Conservation (phyloP, 768 basidiomycete genomes). For the Serendipita indica region DNA sequence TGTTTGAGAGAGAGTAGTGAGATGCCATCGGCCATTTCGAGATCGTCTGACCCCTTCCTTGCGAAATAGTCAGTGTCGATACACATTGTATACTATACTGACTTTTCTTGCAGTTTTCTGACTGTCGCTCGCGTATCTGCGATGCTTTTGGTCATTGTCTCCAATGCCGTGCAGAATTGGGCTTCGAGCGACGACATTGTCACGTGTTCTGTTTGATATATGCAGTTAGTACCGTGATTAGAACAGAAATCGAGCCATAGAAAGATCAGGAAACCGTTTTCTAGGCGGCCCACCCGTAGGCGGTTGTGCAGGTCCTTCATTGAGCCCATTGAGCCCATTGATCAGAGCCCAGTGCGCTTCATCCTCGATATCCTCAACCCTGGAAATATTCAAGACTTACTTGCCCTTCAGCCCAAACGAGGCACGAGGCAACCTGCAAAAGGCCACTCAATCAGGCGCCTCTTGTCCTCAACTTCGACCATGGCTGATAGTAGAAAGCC, state of each 20-base stretch:
- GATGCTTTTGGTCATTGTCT: conserved; percentile 51
- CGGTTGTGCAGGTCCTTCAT: conserved; percentile 38
- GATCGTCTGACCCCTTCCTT: conserved; percentile 24
- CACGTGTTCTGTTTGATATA: not conserved
- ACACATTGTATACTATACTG: conserved; percentile 18
- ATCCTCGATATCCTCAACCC: conserved; percentile 21
- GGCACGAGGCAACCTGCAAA: not conserved
- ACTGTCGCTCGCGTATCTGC: conserved; percentile 43
- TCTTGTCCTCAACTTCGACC: not conserved
- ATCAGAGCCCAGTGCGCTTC: conserved; percentile 56
- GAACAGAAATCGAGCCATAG: conserved; percentile 2
- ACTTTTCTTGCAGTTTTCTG: conserved; percentile 42
- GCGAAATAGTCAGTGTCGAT: not conserved
- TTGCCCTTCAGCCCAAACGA: too few species aligned
- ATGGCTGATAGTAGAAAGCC: not conserved
- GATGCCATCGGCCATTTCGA: conserved; percentile 62
- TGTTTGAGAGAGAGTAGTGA: conserved; percentile 84
- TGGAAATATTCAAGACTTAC: conserved; percentile 1
- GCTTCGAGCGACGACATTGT: conserved; percentile 12
- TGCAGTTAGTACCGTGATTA: conserved; percentile 2
- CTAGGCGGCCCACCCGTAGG: conserved; percentile 41
- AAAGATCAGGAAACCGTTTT: conserved; percentile 45
- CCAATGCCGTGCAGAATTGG: conserved; percentile 22
- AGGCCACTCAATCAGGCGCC: not conserved
- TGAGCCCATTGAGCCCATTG: too few species aligned